These are phyloP conservation scores for Forsythia suspensa DNA, from an alignment of 257 asterid genomes.

Conservation along the genomic window DNA sequence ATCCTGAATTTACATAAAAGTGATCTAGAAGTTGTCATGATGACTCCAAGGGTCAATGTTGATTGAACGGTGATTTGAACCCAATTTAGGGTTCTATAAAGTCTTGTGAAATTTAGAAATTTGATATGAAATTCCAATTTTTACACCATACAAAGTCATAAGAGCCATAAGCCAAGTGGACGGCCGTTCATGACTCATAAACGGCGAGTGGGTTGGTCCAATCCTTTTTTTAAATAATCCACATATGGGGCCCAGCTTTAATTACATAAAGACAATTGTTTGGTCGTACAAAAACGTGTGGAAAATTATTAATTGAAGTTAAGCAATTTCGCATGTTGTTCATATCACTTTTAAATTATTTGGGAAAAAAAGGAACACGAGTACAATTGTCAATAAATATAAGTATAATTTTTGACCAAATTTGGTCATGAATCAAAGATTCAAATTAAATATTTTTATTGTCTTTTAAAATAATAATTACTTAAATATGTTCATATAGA, in stretches of 20 bases:
- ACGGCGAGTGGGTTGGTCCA: background rate
- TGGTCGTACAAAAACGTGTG: slow-evolving; percentile 28
- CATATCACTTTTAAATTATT: background rate
- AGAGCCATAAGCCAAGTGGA: slow-evolving; percentile 31
- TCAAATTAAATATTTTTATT: no score
- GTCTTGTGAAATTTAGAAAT: background rate
- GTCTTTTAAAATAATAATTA: no score
- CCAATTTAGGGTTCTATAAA: background rate
- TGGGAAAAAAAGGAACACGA: background rate
- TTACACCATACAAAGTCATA: slow-evolving; percentile 16
- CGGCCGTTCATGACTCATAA: slow-evolving; percentile 21
- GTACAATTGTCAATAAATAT: background rate
- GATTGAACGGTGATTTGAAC: background rate
- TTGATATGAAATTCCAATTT: slow-evolving; percentile 11
- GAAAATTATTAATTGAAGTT: background rate
- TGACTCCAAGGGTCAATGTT: background rate
- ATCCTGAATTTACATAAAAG: background rate
- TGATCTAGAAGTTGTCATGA: background rate
- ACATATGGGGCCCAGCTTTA: background rate
- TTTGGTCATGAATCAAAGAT: background rate
- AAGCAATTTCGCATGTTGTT: background rate
- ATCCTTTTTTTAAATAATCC: background rate
- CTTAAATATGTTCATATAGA: no score
- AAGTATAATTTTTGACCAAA: background rate
- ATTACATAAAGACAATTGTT: background rate